These are phyloP conservation scores for Solanum ossicruentum DNA, from an alignment of 257 asterid species.

Conservation along the genomic window DNA sequence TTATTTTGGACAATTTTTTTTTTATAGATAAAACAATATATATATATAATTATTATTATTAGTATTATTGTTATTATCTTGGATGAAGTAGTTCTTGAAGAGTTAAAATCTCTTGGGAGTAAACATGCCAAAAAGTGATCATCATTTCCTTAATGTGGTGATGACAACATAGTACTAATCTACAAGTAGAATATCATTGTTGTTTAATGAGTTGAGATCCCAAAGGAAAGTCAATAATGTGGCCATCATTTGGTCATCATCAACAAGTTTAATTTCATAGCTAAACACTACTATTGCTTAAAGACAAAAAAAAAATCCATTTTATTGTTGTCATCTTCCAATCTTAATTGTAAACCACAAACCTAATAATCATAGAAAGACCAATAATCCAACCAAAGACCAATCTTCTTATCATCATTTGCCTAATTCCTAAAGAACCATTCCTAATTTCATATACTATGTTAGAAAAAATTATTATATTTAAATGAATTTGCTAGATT, in stretches of 20 bases:
- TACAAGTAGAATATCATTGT: not conserved
- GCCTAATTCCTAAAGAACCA: not conserved
- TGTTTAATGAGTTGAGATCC: not conserved
- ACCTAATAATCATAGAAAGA: not conserved
- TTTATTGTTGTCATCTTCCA: not conserved
- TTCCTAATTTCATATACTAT: not conserved
- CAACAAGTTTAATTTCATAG: not conserved
- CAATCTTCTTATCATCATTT: not conserved
- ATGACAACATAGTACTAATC: not conserved
- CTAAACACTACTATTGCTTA: not conserved
- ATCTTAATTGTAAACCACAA: not conserved
- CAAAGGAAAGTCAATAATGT: not conserved
- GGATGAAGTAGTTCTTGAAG: not conserved
- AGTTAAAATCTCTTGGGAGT: not conserved
- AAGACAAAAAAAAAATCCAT: not conserved
- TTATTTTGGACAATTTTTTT: not conserved
- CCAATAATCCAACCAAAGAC: not conserved
- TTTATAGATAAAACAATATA: not conserved
- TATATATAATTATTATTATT: not conserved
- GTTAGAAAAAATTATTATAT: not conserved
- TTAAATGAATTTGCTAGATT: not conserved
- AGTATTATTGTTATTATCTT: too few relatives aligned
- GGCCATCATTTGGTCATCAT: not conserved
- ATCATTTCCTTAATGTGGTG: not conserved
- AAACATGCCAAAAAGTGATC: not conserved